Base-by-base conservation (phyloP, 140 eudicot genomes). In the Ambrosia hybrid region DNA sequence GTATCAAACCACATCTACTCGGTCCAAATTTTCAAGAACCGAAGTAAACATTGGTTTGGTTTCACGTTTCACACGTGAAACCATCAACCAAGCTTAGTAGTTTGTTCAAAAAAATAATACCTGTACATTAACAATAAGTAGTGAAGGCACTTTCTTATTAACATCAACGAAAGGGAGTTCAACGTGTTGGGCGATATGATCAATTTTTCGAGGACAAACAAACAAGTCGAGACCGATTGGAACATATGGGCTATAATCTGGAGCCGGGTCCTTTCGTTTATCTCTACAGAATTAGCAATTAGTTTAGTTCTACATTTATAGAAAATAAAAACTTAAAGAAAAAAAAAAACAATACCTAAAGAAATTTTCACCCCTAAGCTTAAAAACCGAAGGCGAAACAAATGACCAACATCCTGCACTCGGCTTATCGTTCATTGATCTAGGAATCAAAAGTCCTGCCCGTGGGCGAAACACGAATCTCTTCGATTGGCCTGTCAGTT, bases 101-200 rank as follows among this genome's bases (percentile, higher is more conserved):
- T 62, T 62, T 36, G 9, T 21, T 7, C 51, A 46, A 60, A 26
- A 34, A 66, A 48, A 33, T n/a, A 63, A 33, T 73, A 92, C 98
- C 98, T 92, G 98, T 12, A 92, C 77, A 76, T 89, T 92, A 37
- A 92, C 92, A 75, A 92, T 85, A 21, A 92, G 78, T n/a, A 92
- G 58, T 0, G 95, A 80, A 45, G 95, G 96, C 43, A 89, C 70
- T 67, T 83, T 61, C 14, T 68, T 71, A 49, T 87, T 83, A 37
- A 62, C 63, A 46, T 80, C 77, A 38, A 79, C 77, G 15, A 15
- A 58, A 9, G 95, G 96, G 76, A 92, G 95, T 65, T 92, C 85
- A 66, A 92, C 76, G 72, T 92, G 75, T 73, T 82, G 86, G 16
- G 98, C 98, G 26, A 89, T 85, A 64, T 92, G 96, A 80, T 83